Evolutionary conservation across 768 basidiomycete species (phyloP), one percentile per base, ranked within the genome.

Genomic region (Suillus hirtellus): DNA sequence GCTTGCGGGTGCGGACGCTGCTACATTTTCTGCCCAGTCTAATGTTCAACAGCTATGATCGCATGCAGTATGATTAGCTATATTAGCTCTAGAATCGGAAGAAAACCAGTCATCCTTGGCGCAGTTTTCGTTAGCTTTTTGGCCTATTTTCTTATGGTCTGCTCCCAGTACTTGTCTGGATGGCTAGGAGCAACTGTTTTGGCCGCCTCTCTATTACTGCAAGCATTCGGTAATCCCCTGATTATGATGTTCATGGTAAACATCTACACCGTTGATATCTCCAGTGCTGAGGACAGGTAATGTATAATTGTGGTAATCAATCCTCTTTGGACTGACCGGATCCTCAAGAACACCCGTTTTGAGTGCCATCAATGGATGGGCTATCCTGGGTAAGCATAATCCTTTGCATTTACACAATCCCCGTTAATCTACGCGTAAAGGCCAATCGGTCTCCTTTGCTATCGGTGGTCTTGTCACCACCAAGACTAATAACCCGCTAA

Each of bases 401-500:
- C 60, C 27, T 7, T 5, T 37, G 6, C 11, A 31, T 31, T 10
- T 31, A 54, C 11, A 19, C 44, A 58, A 34, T 54, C 34, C 60
- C 63, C n/a, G 61, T 38, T 27, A 38, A 59, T 15, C 37, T 27
- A 4, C 17, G 37, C 17, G 38, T 53, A 0, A 50, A 76, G 74
- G 75, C 37, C 64, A 63, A 19, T 67, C 64, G 14, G 40, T 75
- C 38, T 71, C 76, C 5, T 76, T 69, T 60, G 63, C 64, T 60
- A 37, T 72, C 0, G 76, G 76, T 49, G 76, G 76, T n/a, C 61
- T 65, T 4, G 40, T 77, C 21, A 76, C 76, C 15, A 73, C 70
- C 4, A 56, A 62, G 9, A 67, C 71, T 9, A 67, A 68, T 6
- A 63, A 75, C 40, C 58, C 68, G 10, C 50, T 69, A 0, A 63